Evolutionary conservation across 495 filamentous ascomycete species (phyloP).

Genomic region (Talaromyces liani): DNA sequence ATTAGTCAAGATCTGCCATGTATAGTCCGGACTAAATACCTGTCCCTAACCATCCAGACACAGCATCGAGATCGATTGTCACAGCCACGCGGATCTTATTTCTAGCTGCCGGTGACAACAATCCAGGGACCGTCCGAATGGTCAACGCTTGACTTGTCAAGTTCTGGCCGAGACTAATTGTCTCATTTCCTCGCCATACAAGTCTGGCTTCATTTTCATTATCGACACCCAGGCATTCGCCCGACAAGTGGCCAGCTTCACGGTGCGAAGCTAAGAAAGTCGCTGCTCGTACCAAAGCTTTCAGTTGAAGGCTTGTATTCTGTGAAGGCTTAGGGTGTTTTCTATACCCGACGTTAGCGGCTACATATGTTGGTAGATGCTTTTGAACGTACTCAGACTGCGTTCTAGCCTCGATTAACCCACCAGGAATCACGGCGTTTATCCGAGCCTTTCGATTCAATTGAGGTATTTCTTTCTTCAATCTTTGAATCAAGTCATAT

Average conservation of each 20-base stretch:
- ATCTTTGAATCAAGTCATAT: conserved; percentile 43
- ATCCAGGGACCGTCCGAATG: conserved; percentile 18
- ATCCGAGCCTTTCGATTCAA: conserved; percentile 45
- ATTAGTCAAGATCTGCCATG: conserved; percentile 2
- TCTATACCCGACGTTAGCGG: conserved; percentile 39
- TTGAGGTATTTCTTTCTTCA: conserved; percentile 49
- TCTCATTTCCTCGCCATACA: conserved; percentile 37
- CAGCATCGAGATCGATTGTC: conserved; percentile 53
- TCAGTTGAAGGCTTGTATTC: neutral
- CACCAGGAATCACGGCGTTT: conserved; percentile 47
- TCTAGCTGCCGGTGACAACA: conserved; percentile 18
- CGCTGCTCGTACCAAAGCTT: conserved; percentile 36
- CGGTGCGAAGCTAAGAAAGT: conserved; percentile 46
- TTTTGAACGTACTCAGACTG: conserved; percentile 26
- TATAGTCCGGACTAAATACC: conserved; percentile 16
- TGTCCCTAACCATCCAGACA: conserved; percentile 55
- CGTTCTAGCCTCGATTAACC: conserved; percentile 33
- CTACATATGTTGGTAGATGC: conserved; percentile 36
- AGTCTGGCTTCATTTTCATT: conserved; percentile 44
- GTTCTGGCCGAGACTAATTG: conserved; percentile 7
- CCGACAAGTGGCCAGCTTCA: conserved; percentile 47
- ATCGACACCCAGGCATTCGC: conserved; percentile 44
- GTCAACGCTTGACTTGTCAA: neutral
- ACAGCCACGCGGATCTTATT: conserved; percentile 44
- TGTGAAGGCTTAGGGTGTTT: conserved; percentile 16